Conservation (phyloP, 495 filamentous ascomycete genomes). For the Penicillium lagena region DNA sequence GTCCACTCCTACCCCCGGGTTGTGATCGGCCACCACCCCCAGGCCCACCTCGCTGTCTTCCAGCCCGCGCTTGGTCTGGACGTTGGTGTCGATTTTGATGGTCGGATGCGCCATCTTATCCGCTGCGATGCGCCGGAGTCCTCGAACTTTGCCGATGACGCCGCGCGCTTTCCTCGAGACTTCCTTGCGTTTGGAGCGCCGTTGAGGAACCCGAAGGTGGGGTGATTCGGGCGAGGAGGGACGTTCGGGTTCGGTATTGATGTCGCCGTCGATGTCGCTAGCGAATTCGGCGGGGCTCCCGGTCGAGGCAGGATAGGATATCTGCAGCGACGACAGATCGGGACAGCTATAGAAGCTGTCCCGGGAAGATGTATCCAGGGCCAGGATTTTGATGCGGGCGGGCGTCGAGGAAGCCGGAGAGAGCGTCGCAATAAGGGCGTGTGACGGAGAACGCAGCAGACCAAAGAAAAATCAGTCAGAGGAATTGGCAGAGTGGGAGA, state of each 20-base stretch:
- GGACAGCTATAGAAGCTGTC: constrained; percentile 47
- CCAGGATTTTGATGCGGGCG: constrained; percentile 35
- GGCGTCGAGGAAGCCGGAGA: constrained; percentile 13
- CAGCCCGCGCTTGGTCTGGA: constrained; percentile 37
- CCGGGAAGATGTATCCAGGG: constrained; percentile 37
- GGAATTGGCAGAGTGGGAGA: not conserved
- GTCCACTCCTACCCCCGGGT: constrained; percentile 26
- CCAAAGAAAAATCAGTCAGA: not conserved
- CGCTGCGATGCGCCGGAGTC: constrained; percentile 37
- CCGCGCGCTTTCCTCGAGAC: constrained; percentile 41
- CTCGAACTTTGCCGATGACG: constrained; percentile 43
- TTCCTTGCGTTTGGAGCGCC: constrained; percentile 24
- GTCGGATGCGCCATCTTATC: constrained; percentile 42
- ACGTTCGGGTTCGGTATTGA: constrained; percentile 27
- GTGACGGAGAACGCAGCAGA: constrained; percentile 15
- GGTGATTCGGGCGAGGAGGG: constrained; percentile 27
- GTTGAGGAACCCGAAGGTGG: constrained; percentile 25
- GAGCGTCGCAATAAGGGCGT: constrained; percentile 19
- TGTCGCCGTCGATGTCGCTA: constrained; percentile 17
- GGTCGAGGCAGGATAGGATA: constrained; percentile 23
- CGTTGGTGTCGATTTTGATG: constrained; percentile 42
- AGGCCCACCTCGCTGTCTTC: constrained; percentile 28
- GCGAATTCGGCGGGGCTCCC: constrained; percentile 10
- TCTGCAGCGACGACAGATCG: constrained; percentile 43
- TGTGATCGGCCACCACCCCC: constrained; percentile 25